A percentile compares a stretch with the other conserved stretches of the same genome.
phyloP scores from a whole-genome alignment of 345 rosid genomes.

The Acer campestre region DNA sequence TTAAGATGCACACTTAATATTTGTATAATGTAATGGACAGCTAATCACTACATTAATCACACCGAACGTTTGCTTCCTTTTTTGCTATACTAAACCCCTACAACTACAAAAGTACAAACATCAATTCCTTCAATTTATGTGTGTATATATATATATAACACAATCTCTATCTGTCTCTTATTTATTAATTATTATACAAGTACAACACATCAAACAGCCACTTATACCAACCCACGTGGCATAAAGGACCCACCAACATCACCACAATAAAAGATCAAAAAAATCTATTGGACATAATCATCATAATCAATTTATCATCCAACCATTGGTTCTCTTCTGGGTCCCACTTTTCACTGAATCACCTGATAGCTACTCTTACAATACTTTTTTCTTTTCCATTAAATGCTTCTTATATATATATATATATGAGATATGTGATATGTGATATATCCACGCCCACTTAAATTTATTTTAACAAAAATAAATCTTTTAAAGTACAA shows the following conservation, averaged over 20 bases:
- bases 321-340: not conserved
- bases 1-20: not conserved
- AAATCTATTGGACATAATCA: not conserved
- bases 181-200: not conserved
- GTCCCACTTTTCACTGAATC: not conserved
- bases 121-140: not conserved
- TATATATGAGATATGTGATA: not conserved
- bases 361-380: not conserved
- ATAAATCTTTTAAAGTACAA: not conserved
- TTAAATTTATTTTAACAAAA: not conserved
- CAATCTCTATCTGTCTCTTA: not conserved
- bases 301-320: conserved; percentile 18
- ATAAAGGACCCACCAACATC: conserved; percentile 2
- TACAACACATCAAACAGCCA: not conserved
- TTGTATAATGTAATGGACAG: conserved; percentile 2
- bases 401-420: not conserved
- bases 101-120: not conserved
- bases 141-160: not conserved
- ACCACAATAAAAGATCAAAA: not conserved
- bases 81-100: not conserved
- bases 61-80: not conserved
- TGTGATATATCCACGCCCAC: not conserved
- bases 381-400: not conserved
- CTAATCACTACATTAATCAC: not conserved
- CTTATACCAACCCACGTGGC: too few species aligned